Evolutionary conservation across 257 asterid species (phyloP), one percentile per base, ranked within the genome.

Genomic region (Perilla frutescens): DNA sequence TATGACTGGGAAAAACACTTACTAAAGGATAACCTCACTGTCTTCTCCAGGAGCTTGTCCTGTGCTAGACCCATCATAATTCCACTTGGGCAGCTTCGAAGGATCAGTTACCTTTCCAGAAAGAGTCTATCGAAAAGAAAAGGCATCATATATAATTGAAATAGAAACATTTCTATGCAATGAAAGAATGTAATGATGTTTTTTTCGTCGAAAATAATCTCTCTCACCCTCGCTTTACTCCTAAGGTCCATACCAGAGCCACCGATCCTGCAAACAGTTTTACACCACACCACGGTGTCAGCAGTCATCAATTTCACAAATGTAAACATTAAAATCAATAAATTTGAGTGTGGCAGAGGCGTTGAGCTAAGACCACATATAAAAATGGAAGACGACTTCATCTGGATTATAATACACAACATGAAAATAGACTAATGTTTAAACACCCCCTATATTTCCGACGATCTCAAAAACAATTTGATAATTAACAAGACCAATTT

Each of bases 21-120:
- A 94, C 99, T 90, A 87, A 31, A 94, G 7, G 79, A 94, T 94
- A 43, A 94, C 99, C 87, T 94, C 99, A 74, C 97, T 94, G 83
- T 94, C 97, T 47, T 90, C 87, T 0, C 99, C 99, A 0, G 93
- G 92, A 51, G 99, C 99, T 84, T 94, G 99, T 50, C 93, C 96
- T 0, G 98, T 93, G 84, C 98, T 93, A 2, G 98, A 93, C 2
- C 98, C 98, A 31, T 93, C 98, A 36, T 87, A 93, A 80, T 93
- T 93, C 98, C 98, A 93, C 43, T 91, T 93, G 0, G 98, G 98
- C 13, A 94, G 93, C 84, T 90, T 64, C 6, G 87, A 56, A n/a
- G 97, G 97, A 74, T 90, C 90, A 9, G 15, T 61, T 7, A 91
- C 86, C 0, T 90, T 91, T 62, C 87, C 91, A 7, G 90, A 12